These are phyloP conservation scores for Wakefieldia striispora DNA, from an alignment of 768 basidiomycete species.

Conservation along the genomic window DNA sequence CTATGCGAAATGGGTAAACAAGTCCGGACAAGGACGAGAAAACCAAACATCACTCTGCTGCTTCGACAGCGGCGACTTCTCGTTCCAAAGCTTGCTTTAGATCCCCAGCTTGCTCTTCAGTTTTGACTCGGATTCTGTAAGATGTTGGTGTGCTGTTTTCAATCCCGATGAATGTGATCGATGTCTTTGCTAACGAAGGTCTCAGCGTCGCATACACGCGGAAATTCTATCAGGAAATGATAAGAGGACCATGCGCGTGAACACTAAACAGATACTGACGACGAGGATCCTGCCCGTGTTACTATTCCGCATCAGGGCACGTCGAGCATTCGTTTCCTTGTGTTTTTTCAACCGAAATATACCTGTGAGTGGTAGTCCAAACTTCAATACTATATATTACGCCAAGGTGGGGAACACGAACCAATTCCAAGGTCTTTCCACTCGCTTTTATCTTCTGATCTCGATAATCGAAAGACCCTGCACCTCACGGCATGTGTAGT, in stretches of 20 bases:
- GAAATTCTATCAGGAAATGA: slow-evolving; percentile 60
- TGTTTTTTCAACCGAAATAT: slow-evolving; percentile 72
- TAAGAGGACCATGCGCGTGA: background rate
- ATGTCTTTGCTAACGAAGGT: slow-evolving; percentile 49
- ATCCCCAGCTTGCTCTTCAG: slow-evolving; percentile 53
- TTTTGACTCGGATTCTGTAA: slow-evolving; percentile 61
- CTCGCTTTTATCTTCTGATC: slow-evolving; percentile 42
- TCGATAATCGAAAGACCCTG: slow-evolving; percentile 62
- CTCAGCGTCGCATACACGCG: slow-evolving; percentile 58
- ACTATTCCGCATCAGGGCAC: slow-evolving; percentile 70
- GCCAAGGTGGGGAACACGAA: slow-evolving; percentile 32
- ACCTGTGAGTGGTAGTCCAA: slow-evolving; percentile 39
- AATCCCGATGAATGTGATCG: slow-evolving; percentile 68
- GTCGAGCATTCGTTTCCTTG: slow-evolving; percentile 55
- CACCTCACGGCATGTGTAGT: slow-evolving; percentile 56
- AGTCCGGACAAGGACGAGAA: background rate
- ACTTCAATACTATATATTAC: background rate
- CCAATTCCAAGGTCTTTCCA: slow-evolving; percentile 74
- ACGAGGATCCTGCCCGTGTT: slow-evolving; percentile 72
- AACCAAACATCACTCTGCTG: slow-evolving; percentile 8
- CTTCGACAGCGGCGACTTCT: slow-evolving; percentile 53
- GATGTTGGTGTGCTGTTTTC: slow-evolving; percentile 53
- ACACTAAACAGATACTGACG: slow-evolving; percentile 42
- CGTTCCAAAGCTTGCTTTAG: slow-evolving; percentile 60
- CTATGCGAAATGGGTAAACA: slow-evolving; percentile 11